These are phyloP conservation scores for Diaporthe humulicola DNA, from an alignment of 2,329 filamentous ascomycete species.

Conservation along the genomic window DNA sequence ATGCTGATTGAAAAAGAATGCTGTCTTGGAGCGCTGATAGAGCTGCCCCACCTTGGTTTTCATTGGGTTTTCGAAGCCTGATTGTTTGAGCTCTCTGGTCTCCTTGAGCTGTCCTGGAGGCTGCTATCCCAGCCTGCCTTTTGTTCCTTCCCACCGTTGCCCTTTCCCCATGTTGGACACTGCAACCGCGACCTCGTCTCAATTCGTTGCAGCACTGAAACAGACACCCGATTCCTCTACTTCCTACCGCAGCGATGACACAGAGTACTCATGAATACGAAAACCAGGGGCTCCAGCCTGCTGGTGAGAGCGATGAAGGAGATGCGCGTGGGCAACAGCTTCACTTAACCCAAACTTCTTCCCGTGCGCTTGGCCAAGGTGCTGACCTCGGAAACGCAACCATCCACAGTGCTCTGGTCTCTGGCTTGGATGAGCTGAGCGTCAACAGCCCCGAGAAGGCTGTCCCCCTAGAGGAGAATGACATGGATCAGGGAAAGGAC, in stretches of 20 bases:
- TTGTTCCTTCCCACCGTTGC: neutral
- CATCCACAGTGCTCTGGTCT: neutral
- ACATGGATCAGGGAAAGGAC: neutral
- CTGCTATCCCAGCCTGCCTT: neutral
- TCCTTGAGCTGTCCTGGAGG: neutral
- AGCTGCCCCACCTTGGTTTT: neutral
- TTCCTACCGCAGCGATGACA: neutral
- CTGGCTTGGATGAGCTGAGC: neutral
- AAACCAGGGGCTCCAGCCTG: neutral
- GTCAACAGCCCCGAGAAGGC: neutral
- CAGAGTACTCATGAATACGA: neutral
- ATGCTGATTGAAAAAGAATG: neutral
- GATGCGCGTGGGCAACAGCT: neutral
- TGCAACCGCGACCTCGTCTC: neutral
- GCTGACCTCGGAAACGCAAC: neutral
- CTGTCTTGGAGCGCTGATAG: neutral
- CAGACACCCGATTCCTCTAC: neutral
- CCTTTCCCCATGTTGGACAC: neutral
- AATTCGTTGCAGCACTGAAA: neutral
- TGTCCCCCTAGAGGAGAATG: neutral
- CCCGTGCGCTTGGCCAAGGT: neutral
- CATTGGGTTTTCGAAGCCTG: neutral
- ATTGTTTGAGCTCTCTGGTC: neutral
- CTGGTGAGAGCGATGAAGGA: neutral
- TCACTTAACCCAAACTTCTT: too few relatives aligned